Evolutionary conservation across 805 yeast genomes (phyloP), one percentile per base, ranked within the genome.

Genomic region (Candida odintsovae): DNA sequence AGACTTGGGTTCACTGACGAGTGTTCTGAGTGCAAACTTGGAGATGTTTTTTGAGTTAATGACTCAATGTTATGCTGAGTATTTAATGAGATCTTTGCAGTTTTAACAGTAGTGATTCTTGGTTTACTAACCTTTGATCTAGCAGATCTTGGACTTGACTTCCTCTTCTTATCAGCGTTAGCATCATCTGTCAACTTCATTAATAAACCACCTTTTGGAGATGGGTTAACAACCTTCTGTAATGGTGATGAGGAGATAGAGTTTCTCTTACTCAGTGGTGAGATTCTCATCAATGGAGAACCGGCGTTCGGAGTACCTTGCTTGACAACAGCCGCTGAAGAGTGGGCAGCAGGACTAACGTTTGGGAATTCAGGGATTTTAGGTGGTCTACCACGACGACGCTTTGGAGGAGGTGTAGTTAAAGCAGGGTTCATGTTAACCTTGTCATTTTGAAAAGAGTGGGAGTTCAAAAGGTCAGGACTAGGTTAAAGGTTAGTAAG

Each of bases 301-400:
- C 52, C 47, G 0, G 61, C 51, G 44, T 55, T 59, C 22, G 64
- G 64, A 9, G 63, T 52, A 1, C 64, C 64, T 38, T 54, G 62
- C 41, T 54, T 60, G 42, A 57, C 23, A 10, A 56, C 60, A 18
- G 63, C 59, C 4, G 64, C 64, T 0, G 64, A 60, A 9, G 53
- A 41, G 43, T 45, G 45, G 11, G 59, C 63, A 35, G 64, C 63
- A 19, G 58, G 57, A 23, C 55, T 50, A 2, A 38, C 46, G 11
- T 44, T 46, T 2, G 39, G 38, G 6, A 28, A 19, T 20, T 47
- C 40, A 15, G 43, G 37, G 18, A 50, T 42, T 44, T 51, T 59
- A 11, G 63, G 47, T 18, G 62, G 62, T 53, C 64, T 58, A 8
- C 64, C 64, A 49, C 63, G 60, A 37, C 62, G 61, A 16, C 63